A percentile compares a stretch with the other conserved stretches of the same genome.
Conservation (phyloP, 1,284 basidiomycete species). For the Heliocybe sulcata region DNA sequence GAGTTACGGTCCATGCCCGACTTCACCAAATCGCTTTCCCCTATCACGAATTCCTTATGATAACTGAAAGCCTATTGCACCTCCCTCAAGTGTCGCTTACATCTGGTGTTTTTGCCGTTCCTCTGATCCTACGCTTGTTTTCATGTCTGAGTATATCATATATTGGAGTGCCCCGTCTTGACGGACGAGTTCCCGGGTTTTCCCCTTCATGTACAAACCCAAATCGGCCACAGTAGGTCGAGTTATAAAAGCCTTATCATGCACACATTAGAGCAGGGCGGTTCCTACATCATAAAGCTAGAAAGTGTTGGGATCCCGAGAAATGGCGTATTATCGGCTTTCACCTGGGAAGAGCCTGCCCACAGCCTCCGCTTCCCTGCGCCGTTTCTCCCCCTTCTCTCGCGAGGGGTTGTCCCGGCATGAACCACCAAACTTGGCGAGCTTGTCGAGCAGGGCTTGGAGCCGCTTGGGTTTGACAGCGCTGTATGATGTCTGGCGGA, state of each 20-base stretch:
- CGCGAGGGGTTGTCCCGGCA: slow-evolving; percentile 51
- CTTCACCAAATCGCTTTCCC: neutral
- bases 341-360: slow-evolving; percentile 64
- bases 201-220: neutral
- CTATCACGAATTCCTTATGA: slow-evolving; percentile 3
- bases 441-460: slow-evolving; percentile 75
- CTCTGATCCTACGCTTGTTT: neutral
- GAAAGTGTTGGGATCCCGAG: neutral
- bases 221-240: neutral
- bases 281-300: neutral
- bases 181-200: neutral
- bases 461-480: slow-evolving; percentile 69
- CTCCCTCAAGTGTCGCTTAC: neutral
- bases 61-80: slow-evolving; percentile 1
- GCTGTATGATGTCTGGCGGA: slow-evolving; percentile 68
- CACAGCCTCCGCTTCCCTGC: slow-evolving; percentile 75
- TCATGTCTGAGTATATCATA: neutral
- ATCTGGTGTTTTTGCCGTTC: neutral
- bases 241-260: neutral
- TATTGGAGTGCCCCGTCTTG: slow-evolving; percentile 1
- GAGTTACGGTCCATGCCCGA: neutral
- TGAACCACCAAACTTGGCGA: slow-evolving; percentile 59
- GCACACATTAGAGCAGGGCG: neutral
- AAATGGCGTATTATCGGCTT: slow-evolving; percentile 26
- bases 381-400: slow-evolving; percentile 62